Evolutionary conservation across 208 protist genomes (phyloP).

Genomic region (Leishmania amazonensis): DNA sequence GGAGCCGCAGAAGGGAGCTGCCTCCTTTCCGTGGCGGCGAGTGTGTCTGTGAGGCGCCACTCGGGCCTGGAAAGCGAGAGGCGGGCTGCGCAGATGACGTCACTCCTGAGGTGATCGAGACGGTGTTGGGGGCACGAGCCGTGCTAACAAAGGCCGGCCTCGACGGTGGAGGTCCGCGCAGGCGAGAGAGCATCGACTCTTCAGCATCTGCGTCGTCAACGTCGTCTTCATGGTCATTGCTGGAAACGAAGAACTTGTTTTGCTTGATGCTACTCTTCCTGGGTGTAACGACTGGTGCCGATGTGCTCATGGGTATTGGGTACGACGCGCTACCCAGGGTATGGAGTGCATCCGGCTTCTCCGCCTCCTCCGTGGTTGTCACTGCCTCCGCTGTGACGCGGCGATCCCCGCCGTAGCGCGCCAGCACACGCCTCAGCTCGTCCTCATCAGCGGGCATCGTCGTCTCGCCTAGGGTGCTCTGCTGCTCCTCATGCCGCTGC

Average conservation of each 20-base stretch:
- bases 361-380: neutral
- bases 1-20: conserved; percentile 5
- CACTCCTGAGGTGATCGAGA: neutral
- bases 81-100: neutral
- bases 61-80: neutral
- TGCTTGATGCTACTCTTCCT: neutral
- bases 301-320: neutral
- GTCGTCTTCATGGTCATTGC: conserved; percentile 4
- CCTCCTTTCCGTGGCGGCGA: neutral
- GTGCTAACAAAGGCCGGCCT: neutral
- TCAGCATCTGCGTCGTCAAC: neutral
- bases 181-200: neutral
- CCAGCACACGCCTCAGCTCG: conserved; percentile 26
- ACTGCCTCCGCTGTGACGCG: neutral
- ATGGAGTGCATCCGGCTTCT: neutral
- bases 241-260: conserved; percentile 27
- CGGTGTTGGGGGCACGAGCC: neutral
- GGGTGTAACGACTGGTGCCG: neutral
- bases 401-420: conserved; percentile 29
- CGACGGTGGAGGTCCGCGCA: too few species aligned
- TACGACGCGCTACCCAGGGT: neutral
- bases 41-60: neutral
- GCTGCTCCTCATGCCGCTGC: conserved; percentile 15
- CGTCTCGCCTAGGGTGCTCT: conserved; percentile 1
- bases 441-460: conserved; percentile 1